Evolutionary conservation across 1,139 yeast species (phyloP), one percentile per base, ranked within the genome.

Genomic region (Lodderomyces orthopsilosis): DNA sequence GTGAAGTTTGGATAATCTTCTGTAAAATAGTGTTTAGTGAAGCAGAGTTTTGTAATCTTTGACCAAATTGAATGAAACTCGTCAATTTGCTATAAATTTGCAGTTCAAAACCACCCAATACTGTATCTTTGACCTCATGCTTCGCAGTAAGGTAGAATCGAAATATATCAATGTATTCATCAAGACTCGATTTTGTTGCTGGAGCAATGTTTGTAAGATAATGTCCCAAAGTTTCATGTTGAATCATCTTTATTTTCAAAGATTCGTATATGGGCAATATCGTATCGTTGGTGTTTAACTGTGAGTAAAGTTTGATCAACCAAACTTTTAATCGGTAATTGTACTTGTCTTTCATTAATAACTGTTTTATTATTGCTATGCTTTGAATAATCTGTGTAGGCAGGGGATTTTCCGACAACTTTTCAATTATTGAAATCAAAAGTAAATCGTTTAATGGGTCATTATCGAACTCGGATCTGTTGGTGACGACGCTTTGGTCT

Each of bases 181-280:
- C 57, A 35, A 69, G 52, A 35, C 57, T 61, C 10, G 50, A 49
- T 40, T 57, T 58, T 0, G 64, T 53, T 1, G 75, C 73, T 0
- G 80, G 57, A 6, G n/a, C 14, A 40, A 88, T 68, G 1, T 81
- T 70, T 6, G 71, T 58, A 12, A 86, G 57, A 47, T 74, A 70
- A 50, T 85, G 83, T 13, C 83, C 75, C 43, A 90, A 62, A 0
- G 93, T 80, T 57, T 93, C 98, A 49, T 77, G 72, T 61, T 93
- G 98, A 10, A 90, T 65, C 68, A 84, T 84, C 55, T 85, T 87
- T 49, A 90, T 77, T 38, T 81, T 78, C 42, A 93, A 65, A 0
- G 68, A 55, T 6, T 77, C 66, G 57, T 74, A 83, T 43, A 81
- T 78, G 9, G 65, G 65, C 13, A 65, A 54, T 3, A 93, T 82